These are phyloP conservation scores for Rubroshorea leprosula DNA, from an alignment of 345 rosid genomes.

Conservation along the genomic window DNA sequence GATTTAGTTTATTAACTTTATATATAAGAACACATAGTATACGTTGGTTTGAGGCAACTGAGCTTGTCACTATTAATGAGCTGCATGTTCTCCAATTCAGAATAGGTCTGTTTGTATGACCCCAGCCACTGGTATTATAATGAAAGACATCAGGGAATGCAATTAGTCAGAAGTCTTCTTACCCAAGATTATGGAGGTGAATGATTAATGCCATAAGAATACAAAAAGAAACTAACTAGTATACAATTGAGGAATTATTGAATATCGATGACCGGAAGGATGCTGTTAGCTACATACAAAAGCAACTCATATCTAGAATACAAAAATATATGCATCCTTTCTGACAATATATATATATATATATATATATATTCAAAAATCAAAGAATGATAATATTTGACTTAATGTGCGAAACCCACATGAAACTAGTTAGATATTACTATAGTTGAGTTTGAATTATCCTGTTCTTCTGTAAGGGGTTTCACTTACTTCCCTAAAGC, in stretches of 20 bases:
- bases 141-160: no score
- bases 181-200: no score
- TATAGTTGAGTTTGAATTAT: slow-evolving; percentile 31
- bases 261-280: slow-evolving; percentile 14
- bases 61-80: no score
- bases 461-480: slow-evolving; percentile 52
- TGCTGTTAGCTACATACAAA: slow-evolving; percentile 24
- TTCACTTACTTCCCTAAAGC: slow-evolving; percentile 75
- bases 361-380: slow-evolving; percentile 12
- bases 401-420: neutral
- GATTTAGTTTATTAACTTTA: no score
- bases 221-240: neutral
- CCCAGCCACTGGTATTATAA: no score
- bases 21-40: no score
- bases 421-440: neutral
- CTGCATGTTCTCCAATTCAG: no score
- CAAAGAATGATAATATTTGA: slow-evolving; percentile 31
- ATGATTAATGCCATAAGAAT: neutral
- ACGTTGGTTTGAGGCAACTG: no score
- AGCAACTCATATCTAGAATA: neutral
- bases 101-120: no score
- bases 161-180: no score
- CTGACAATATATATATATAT: slow-evolving; percentile 1
- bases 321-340: slow-evolving; percentile 18
- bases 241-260: slow-evolving; percentile 15